Evolutionary conservation across 2,329 filamentous ascomycete genomes (phyloP), one percentile per base, ranked within the genome.

Genomic region (Penicillium sp.): DNA sequence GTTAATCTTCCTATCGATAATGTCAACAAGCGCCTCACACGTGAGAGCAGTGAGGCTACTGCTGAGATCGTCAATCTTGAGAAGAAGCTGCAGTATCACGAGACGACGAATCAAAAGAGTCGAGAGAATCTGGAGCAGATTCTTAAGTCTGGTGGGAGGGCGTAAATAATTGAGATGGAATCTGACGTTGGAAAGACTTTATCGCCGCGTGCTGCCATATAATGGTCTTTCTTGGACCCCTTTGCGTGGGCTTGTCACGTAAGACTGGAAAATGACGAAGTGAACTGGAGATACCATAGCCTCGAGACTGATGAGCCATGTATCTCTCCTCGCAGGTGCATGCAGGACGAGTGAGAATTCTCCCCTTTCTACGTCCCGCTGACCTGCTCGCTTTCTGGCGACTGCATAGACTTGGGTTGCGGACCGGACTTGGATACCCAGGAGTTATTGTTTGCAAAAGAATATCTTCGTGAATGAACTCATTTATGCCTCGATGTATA

Each of bases 101-200:
- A 97, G 75, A 95, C 89, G 50, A 97, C 93, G 41, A 87, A 89
- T 68, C 90, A 95, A 76, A 99, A 97, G 66, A 95, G 90, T 72
- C 84, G 87, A 61, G 84, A 91, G 59, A 89, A 95, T 65, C 86
- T 97, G 60, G 87, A 95, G 68, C 87, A 90, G 71, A 92, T 97
- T 67, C 80, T 97, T 64, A 81, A 81, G 65, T 73, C 80, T 43
- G 76, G 75, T 16, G 72, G 73, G 13, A 64, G 59, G 53, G 62
- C 67, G 25, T 68, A 59, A 59, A 25, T 13, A 14, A 13, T 49
- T 14, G 14, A 27, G 13, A 33, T 16, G 11, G 14, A 22, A 28
- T 27, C 13, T 34, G 44, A 46, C 5, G 28, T 33, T 12, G 25
- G 18, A 36, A 33, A 46, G 16, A 36, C n/a, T 8, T 13, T 31